A percentile compares a stretch with the other conserved stretches of the same genome.
Conservation (phyloP, 2,329 filamentous ascomycete species). For the Xylariales sp. region DNA sequence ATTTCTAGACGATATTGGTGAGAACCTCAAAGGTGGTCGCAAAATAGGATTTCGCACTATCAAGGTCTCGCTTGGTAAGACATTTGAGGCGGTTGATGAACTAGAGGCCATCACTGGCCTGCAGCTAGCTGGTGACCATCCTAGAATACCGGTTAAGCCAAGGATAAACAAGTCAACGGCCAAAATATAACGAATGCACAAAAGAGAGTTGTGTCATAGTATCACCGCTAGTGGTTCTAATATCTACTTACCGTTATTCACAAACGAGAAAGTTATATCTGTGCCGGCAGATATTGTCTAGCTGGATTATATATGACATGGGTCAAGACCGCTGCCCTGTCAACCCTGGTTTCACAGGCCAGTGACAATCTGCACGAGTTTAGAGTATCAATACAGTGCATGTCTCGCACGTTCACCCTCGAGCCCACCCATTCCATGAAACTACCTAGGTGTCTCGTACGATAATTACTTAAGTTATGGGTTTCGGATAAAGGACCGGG, state of each 20-base stretch:
- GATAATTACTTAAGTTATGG: too few relatives aligned
- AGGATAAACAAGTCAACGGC: conserved; percentile 51
- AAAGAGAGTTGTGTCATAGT: too few relatives aligned
- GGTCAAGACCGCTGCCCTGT: too few relatives aligned
- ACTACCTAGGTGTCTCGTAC: too few relatives aligned
- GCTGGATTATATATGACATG: too few relatives aligned
- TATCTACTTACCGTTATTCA: too few relatives aligned
- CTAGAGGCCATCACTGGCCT: conserved; percentile 81
- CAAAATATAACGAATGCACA: conserved; percentile 54
- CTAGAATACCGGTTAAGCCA: conserved; percentile 60
- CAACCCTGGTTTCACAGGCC: too few relatives aligned
- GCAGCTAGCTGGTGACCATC: conserved; percentile 66
- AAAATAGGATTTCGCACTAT: conserved; percentile 82
- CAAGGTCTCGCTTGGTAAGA: conserved; percentile 83
- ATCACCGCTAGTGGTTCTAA: too few relatives aligned
- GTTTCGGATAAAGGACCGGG: too few relatives aligned
- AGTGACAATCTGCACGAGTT: neutral
- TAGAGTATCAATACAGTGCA: conserved; percentile 1
- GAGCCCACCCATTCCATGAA: neutral
- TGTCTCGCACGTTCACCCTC: too few relatives aligned
- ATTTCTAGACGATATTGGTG: conserved; percentile 94
- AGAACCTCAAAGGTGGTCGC: conserved; percentile 86
- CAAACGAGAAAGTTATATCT: too few relatives aligned
- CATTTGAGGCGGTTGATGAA: conserved; percentile 83
- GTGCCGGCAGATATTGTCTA: too few relatives aligned